These are phyloP conservation scores for Toxoplasma gondii DNA, from an alignment of 169 alveolate species.

Conservation along the genomic window DNA sequence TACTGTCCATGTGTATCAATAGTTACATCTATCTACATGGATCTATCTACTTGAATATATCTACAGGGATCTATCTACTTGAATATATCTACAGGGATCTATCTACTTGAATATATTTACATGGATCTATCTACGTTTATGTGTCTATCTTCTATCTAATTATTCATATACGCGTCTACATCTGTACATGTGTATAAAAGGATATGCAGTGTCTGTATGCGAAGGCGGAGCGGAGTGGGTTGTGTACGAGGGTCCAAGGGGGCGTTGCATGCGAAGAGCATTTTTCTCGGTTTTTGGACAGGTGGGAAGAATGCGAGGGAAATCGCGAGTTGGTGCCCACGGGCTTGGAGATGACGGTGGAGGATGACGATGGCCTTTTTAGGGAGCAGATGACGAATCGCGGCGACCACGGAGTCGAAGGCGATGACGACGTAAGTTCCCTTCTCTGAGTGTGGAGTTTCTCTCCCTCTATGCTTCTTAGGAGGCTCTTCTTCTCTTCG, in stretches of 20 bases:
- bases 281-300: neutral
- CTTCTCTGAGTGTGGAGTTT: neutral
- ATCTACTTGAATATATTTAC: neutral
- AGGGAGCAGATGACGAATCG: constrained; percentile 21
- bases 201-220: neutral
- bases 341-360: constrained; percentile 63
- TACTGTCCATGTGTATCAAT: neutral
- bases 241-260: too few species aligned
- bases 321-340: constrained; percentile 64
- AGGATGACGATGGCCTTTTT: constrained; percentile 61
- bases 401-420: constrained; percentile 12
- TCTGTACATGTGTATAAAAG: neutral
- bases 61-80: neutral
- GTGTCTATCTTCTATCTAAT: neutral
- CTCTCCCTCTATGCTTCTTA: too few species aligned
- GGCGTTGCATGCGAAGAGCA: too few species aligned
- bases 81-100: neutral
- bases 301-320: constrained; percentile 65
- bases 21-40: neutral
- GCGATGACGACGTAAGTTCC: neutral
- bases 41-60: neutral
- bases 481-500: too few species aligned
- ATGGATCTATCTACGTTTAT: neutral
- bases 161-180: neutral
- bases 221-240: neutral